Base-by-base conservation (phyloP, 768 basidiomycete genomes). In the Lentinus brumalis region DNA sequence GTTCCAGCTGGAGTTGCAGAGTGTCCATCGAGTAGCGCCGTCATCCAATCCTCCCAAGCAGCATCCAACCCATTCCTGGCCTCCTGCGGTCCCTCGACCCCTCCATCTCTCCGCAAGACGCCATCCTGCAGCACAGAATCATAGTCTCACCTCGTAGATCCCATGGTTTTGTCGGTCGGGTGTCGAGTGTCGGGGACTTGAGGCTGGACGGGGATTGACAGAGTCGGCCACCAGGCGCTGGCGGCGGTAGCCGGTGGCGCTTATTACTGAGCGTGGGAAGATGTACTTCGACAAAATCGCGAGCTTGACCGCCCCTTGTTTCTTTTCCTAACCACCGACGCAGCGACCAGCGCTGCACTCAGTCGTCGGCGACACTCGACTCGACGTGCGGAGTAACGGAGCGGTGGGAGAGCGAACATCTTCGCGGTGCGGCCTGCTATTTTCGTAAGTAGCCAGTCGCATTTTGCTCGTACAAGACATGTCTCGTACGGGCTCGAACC, bases 141-240 rank as follows among this genome's bases (percentile, higher is more conserved):
- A 44, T 46, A 71, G 70, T 74, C 88, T 81, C 78, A 90, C 88
- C 88, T 88, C 79, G 88, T 89, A 66, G 88, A 90, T 72, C 86
- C 87, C 88, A 89, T 90, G 82, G 53, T 63, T 81, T 86, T 77
- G 70, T 76, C 70, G 76, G 77, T 61, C 66, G 65, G 69, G 61
- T 70, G 64, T 70, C 67, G 68, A 64, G 60, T 51, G 69, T 71
- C 72, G 70, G 73, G 72, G 67, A 61, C 54, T 60, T 65, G 67
- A 64, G 60, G 63, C 45, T 39, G 64, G 54, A 10, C 6, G 30
- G 54, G 56, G 53, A 57, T 57, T 56, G 62, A 49, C 31, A 57
- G 45, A 55, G 56, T 53, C 40, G n/a, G n/a, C n/a, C 53, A 53
- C 39, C 46, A 45, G 21, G 53, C 63, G 59, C 41, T 21, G 21